Evolutionary conservation across 345 rosid species (phyloP), one percentile per base, ranked within the genome.

Genomic region (Microcos paniculata): DNA sequence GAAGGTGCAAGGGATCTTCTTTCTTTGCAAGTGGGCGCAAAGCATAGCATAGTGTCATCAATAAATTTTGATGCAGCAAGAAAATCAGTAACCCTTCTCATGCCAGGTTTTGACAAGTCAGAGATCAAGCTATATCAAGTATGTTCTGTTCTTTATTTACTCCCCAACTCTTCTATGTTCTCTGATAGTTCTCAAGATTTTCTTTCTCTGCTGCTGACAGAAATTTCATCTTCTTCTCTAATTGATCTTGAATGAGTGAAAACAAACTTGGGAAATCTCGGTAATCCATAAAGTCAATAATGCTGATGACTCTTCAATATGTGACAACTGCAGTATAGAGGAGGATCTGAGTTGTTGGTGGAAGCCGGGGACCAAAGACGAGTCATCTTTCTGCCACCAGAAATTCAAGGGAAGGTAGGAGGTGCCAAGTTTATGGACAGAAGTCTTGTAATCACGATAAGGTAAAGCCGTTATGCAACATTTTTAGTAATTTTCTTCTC

Each of bases 91-190:
- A 90, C 88, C 72, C 92, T 94, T 76, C 86, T 95, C 72, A 88
- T 95, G 97, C 99, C 97, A 24, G 97, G 98, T 51, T 92, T 90
- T 79, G 89, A 92, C 46, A 95, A 95, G 87, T 86, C 99, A 11
- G 98, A 95, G 84, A 92, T 92, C 86, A 92, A 89, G 88, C 85
- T 92, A 46, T 92, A 87, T 82, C 99, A 95, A 84, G 99, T 92
- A 88, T 21, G 82, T 73, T 51, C 45, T 52, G 43, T 55, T 70
- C 68, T 63, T 42, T 70, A 65, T 63, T 48, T 40, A 18, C 53
- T 76, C 56, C 58, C 71, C 33, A 63, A 2, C 4, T 76, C 23
- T 70, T 72, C 56, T 40, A 57, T 35, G 51, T 78, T 19, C 67
- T 1, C 40, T 52, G 30, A 51, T 56, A 71, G 24, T 48, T 33